Evolutionary conservation across 352 stramenopile genomes (phyloP).

Genomic region (Stramenopiles sp.): DNA sequence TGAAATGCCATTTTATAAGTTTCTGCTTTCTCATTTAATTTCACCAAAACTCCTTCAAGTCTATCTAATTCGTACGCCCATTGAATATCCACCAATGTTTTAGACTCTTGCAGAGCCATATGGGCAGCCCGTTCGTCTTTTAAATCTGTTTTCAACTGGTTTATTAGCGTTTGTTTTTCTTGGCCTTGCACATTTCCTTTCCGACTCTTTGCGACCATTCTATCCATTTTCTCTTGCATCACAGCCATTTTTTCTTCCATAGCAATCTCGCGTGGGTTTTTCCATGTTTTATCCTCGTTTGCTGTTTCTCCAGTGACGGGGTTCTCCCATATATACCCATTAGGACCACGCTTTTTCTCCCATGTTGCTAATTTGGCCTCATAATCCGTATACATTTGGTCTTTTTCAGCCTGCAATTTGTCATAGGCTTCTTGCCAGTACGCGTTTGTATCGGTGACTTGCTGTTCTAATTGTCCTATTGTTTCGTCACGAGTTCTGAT

Average conservation of each 20-base stretch:
- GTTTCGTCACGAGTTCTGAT: no score
- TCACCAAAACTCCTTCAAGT: background rate
- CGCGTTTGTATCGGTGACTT: no score
- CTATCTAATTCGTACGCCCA: background rate
- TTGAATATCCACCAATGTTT: background rate
- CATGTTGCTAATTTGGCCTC: background rate
- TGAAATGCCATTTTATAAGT: background rate
- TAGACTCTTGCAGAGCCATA: background rate
- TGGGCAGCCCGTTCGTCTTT: background rate
- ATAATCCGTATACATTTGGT: background rate
- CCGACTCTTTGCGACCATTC: background rate
- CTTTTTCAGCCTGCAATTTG: no score
- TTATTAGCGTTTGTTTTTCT: background rate
- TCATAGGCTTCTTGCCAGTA: no score
- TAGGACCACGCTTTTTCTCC: background rate
- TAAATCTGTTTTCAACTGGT: background rate
- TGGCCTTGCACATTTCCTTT: background rate
- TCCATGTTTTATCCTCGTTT: background rate
- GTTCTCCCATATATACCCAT: background rate
- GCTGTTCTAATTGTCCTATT: no score
- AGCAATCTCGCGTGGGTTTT: background rate
- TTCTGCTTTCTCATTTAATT: background rate
- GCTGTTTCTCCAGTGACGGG: background rate
- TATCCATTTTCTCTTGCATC: background rate
- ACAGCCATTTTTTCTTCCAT: background rate